Evolutionary conservation across 768 basidiomycete genomes (phyloP), one percentile per base, ranked within the genome.

Genomic region (Lactifluus rugatus): DNA sequence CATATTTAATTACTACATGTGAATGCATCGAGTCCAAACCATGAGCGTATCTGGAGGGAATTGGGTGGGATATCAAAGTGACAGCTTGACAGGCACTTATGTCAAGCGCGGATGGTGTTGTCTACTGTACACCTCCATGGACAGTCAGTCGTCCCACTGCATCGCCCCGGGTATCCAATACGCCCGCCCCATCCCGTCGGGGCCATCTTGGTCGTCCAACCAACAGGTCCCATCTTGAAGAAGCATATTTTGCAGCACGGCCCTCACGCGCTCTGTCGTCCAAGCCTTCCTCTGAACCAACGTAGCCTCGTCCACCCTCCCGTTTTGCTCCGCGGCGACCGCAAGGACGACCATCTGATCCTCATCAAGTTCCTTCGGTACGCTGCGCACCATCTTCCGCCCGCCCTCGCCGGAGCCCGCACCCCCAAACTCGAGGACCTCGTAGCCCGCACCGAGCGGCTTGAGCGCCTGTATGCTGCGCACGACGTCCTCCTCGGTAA

Each of bases 131-230:
- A 34, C 31, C 8, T 19, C 17, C 41, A 19, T n/a, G 41, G n/a
- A 23, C 45, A n/a, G 31, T 70, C 69, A 87, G 53, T 80, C 73
- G 58, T 89, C 87, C 90, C 91, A 96, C 57, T 79, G 79, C 80
- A 95, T 88, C 2, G 86, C 87, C 13, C 89, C 89, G 1, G 87
- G 86, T 11, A 95, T 77, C 93, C 93, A 97, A 68, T 92, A 95
- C 23, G 83, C 81, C 57, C 77, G 76, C 28, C 83, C 82, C 31
- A 73, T 75, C 16, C 68, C 69, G 63, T 83, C 32, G 1, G 57
- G 57, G 6, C 63, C 81, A 53, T 88, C 90, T 70, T 96, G 93
- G 25, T 90, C 85, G 66, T 99, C 96, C 31, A 98, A 68, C 96
- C 96, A 99, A 58, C 91, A 94, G 25, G 95, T 74, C 1, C 94